These are phyloP conservation scores for Calocybe gangraenosa DNA, from an alignment of 768 basidiomycete genomes.

Conservation along the genomic window DNA sequence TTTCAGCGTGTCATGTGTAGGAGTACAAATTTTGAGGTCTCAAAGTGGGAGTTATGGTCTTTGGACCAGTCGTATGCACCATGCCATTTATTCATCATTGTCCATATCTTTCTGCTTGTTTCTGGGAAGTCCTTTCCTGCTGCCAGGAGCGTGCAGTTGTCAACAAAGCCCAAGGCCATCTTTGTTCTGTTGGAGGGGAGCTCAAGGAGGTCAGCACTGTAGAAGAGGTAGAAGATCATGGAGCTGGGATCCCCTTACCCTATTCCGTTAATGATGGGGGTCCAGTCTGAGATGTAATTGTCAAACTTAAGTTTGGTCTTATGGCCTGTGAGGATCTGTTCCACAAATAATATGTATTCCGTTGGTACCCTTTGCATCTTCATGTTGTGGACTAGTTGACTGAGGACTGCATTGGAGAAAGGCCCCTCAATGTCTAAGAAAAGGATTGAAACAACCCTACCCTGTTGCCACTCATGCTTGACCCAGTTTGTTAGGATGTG, in stretches of 20 bases:
- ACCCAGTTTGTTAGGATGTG: constrained; percentile 25
- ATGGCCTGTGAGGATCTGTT: constrained; percentile 13
- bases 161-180: constrained; percentile 12
- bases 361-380: constrained; percentile 17
- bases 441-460: constrained; percentile 19
- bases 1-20: background rate
- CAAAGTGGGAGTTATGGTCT: background rate
- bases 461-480: constrained; percentile 29
- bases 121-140: too few species aligned
- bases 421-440: constrained; percentile 27
- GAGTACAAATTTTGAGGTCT: background rate
- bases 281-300: constrained; percentile 18
- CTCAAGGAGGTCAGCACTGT: constrained; percentile 18
- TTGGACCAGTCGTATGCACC: background rate
- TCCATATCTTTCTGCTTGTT: too few species aligned
- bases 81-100: constrained; percentile 1
- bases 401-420: constrained; percentile 19
- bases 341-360: constrained; percentile 14
- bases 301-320: constrained; percentile 22
- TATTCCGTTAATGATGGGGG: constrained; percentile 15
- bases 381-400: constrained; percentile 20
- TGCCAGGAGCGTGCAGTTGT: constrained; percentile 14
- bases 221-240: constrained; percentile 20
- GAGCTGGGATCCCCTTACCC: constrained; percentile 23
- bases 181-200: constrained; percentile 5